Evolutionary conservation across 345 rosid species (phyloP).

Genomic region (Citrus sp.): DNA sequence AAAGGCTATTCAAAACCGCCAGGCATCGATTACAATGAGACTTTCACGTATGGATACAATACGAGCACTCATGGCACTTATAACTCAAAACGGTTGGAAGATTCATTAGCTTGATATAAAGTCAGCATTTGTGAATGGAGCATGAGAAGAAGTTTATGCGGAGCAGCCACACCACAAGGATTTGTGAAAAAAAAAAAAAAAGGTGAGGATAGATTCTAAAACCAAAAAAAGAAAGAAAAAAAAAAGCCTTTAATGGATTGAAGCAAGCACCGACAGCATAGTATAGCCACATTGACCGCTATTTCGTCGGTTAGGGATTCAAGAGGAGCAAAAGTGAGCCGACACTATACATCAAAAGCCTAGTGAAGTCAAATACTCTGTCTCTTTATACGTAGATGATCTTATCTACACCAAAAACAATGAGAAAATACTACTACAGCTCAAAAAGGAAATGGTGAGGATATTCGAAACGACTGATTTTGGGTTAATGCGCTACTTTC

Average conservation of each 20-base stretch:
- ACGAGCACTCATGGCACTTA: background rate
- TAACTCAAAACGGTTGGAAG: background rate
- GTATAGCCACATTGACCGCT: background rate
- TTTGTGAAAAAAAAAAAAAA: too few species aligned
- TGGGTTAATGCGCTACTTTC: background rate
- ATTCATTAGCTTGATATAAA: background rate
- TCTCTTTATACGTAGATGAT: background rate
- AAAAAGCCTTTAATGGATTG: background rate
- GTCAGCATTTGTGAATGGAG: background rate
- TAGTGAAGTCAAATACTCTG: rapidly evolving
- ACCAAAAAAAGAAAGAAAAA: background rate
- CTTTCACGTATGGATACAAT: background rate
- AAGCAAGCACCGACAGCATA: background rate
- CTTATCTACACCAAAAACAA: background rate
- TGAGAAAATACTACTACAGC: background rate
- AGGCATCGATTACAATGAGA: background rate
- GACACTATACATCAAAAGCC: background rate
- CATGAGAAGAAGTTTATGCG: too few species aligned
- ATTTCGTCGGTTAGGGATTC: background rate
- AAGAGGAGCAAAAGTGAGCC: background rate
- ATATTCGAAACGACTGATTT: background rate
- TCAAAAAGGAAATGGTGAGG: background rate
- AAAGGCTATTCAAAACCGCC: background rate
- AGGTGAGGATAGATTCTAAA: background rate
- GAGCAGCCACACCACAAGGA: too few species aligned